These are phyloP conservation scores for Vaccinium vitisidaea DNA, from an alignment of 148 eudicot genomes.

Conservation along the genomic window DNA sequence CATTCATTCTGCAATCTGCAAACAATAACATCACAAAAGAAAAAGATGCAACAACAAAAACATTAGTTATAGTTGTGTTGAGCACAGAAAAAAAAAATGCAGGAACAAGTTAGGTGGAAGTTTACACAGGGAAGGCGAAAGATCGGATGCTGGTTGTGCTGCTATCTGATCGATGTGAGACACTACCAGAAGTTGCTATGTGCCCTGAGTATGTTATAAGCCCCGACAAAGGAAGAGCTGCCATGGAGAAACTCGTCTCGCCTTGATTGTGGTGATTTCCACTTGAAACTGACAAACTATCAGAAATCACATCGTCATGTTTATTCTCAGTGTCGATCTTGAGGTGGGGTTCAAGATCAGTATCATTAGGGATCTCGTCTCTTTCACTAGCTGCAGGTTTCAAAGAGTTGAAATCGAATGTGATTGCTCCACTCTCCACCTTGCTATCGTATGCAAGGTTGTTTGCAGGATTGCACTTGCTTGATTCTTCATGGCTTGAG, in stretches of 20 bases:
- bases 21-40: slow-evolving; percentile 29
- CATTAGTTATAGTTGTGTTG: neutral
- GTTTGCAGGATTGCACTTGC: slow-evolving; percentile 15
- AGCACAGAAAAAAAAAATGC: neutral
- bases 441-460: slow-evolving; percentile 44
- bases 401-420: slow-evolving; percentile 53
- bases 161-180: slow-evolving; percentile 87
- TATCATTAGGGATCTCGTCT: slow-evolving; percentile 21
- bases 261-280: slow-evolving; percentile 41
- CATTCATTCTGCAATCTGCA: slow-evolving; percentile 81
- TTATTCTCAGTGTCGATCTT: slow-evolving; percentile 31
- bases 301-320: slow-evolving; percentile 28
- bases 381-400: slow-evolving; percentile 15
- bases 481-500: slow-evolving; percentile 27
- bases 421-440: slow-evolving; percentile 51
- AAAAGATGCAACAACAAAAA: neutral
- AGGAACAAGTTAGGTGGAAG: neutral
- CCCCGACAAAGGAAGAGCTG: slow-evolving; percentile 37
- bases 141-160: slow-evolving; percentile 87
- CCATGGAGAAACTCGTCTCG: slow-evolving; percentile 76
- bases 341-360: slow-evolving; percentile 31
- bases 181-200: slow-evolving; percentile 51
- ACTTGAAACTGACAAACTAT: slow-evolving; percentile 8
- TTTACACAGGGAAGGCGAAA: slow-evolving; percentile 96
- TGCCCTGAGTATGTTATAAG: slow-evolving; percentile 56